Evolutionary conservation across 371 early-diverging fungal genomes (phyloP), one percentile per base, ranked within the genome.

Genomic region (Lichtheimia hyalospora): DNA sequence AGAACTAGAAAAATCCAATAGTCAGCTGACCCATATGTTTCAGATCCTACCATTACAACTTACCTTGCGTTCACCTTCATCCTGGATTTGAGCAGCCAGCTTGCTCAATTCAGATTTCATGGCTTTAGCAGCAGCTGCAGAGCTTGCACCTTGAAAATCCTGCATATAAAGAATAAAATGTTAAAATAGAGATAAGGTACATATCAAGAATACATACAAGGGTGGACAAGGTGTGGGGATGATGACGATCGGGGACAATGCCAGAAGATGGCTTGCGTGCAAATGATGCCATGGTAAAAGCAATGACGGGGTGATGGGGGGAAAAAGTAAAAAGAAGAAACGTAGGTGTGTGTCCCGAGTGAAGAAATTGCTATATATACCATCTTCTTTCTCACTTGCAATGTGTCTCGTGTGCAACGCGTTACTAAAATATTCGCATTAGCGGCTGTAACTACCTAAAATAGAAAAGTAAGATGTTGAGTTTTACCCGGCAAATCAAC

Each of bases 81-180:
- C 73, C 61, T 77, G 70, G 62, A 84, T 73, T 57, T 78, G 79
- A 54, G 75, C 58, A 49, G 73, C 74, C 49, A 87, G 61, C 16
- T 76, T 81, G 55, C 80, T 79, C 57, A 87, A 68, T 54, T 87
- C 88, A 43, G 75, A 68, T 49, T 83, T 83, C 86, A 87, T 87
- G 54, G 86, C 79, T 52, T 83, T 85, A 48, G 88, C 88, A 49
- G 85, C 86, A 43, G 85, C 83, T 57, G 85, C 85, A 66, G 80
- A 83, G 62, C 83, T 83, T 20, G 87, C 84, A 48, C 84, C 84
- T 77, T 87, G 85, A 49, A 87, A 85, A 59, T 84, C 85, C 85
- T 87, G 41, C 46, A 51, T 42, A 49, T 21, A 15, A 2, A 41
- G 8, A 50, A 0, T 21, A 18, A 14, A 20, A 21, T 15, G 21